A percentile compares a stretch with the other conserved stretches of the same genome.
Conservation (phyloP, 305 asterid species). For the Plantago lanceolata region DNA sequence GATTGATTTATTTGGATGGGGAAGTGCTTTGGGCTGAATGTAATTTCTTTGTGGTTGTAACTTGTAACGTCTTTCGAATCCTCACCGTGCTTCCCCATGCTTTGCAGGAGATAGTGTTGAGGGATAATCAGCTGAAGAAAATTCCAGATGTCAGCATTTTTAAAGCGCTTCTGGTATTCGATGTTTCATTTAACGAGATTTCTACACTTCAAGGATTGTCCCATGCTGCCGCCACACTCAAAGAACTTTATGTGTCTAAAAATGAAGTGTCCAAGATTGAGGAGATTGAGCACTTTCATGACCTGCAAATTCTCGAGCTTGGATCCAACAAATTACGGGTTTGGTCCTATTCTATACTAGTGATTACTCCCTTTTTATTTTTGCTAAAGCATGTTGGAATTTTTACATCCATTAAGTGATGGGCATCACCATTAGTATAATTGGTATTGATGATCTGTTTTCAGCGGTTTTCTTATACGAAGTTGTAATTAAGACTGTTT, state of each 20-base stretch:
- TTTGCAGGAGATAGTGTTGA: conserved; percentile 76
- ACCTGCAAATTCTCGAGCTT: conserved; percentile 86
- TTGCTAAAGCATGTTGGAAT: conserved; percentile 10
- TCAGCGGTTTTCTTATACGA: too few relatives aligned
- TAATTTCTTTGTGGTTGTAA: conserved; percentile 2
- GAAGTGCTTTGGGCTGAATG: background rate
- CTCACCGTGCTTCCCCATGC: conserved; percentile 1
- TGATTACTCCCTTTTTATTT: conserved; percentile 10
- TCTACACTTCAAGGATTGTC: conserved; percentile 64
- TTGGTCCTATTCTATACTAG: conserved; percentile 27
- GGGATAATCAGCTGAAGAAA: conserved; percentile 89
- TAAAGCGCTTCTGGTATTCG: conserved; percentile 72
- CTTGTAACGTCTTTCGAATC: conserved; percentile 9
- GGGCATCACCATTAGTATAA: too few relatives aligned
- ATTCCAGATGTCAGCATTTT: conserved; percentile 81
- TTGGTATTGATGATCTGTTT: too few relatives aligned
- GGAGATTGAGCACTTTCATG: conserved; percentile 82
- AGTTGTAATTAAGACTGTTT: too few relatives aligned
- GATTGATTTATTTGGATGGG: conserved; percentile 11
- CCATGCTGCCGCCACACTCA: conserved; percentile 63
- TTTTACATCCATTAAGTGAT: background rate
- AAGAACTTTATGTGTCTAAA: conserved; percentile 88
- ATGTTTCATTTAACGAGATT: conserved; percentile 86
- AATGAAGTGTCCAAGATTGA: conserved; percentile 83
- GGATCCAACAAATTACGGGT: conserved; percentile 92